phyloP scores from a whole-genome alignment of 192 early-diverging fungal genomes.

The Backusella circina region DNA sequence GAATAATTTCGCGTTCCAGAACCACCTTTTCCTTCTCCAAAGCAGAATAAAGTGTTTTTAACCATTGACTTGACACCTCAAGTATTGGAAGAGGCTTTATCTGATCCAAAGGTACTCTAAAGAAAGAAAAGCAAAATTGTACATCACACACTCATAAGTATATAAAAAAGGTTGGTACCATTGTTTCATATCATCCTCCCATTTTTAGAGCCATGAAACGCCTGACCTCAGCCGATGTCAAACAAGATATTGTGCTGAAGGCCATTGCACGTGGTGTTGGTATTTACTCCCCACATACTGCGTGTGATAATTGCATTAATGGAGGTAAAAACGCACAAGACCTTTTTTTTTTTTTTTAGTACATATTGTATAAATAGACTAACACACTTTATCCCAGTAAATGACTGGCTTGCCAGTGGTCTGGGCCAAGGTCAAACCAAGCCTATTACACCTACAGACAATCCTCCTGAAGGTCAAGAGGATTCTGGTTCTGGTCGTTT shows the following conservation, averaged over 20 bases:
- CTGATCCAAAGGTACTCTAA: slow-evolving; percentile 48
- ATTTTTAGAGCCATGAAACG: slow-evolving; percentile 84
- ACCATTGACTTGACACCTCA: slow-evolving; percentile 88
- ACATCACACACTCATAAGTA: background rate
- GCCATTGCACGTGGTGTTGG: slow-evolving; percentile 84
- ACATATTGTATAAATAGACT: background rate
- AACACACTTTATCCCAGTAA: slow-evolving; percentile 45
- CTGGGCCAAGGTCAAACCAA: slow-evolving; percentile 44
- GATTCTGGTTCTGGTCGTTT: slow-evolving; percentile 59
- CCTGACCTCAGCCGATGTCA: slow-evolving; percentile 67
- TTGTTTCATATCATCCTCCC: slow-evolving; percentile 93
- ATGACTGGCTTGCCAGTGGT: slow-evolving; percentile 87
- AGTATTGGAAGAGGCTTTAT: slow-evolving; percentile 72
- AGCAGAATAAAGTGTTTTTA: slow-evolving; percentile 75
- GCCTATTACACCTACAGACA: slow-evolving; percentile 37
- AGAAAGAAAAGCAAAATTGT: background rate
- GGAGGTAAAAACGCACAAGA: slow-evolving; percentile 56
- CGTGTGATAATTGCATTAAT: slow-evolving; percentile 72
- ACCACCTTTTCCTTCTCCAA: slow-evolving; percentile 73
- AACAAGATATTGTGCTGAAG: slow-evolving; percentile 77
- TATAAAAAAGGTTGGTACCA: slow-evolving; percentile 63
- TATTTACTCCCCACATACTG: slow-evolving; percentile 89
- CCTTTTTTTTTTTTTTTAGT: background rate
- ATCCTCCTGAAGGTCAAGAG: slow-evolving; percentile 57
- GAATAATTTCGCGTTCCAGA: slow-evolving; percentile 39